Percentiles rank a stretch among this genome's conserved stretches.
phyloP scores from a whole-genome alignment of 768 basidiomycete species.

The Austroboletus eburneus region DNA sequence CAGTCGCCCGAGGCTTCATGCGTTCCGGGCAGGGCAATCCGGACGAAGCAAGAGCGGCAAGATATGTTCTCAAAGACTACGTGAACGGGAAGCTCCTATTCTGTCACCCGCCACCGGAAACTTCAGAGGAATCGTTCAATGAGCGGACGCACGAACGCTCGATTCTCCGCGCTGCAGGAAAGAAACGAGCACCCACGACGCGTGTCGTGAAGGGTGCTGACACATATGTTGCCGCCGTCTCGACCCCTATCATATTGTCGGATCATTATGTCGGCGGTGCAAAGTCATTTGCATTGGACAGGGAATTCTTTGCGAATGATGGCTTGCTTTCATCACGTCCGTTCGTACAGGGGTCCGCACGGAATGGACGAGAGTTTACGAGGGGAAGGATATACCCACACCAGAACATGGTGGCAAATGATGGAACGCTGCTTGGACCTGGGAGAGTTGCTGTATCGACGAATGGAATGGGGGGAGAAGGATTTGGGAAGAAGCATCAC shows the following conservation, averaged over 20 bases:
- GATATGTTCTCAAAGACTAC: slow-evolving; percentile 94
- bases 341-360: slow-evolving; percentile 57
- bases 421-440: slow-evolving; percentile 61
- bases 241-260: not conserved
- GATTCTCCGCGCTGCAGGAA: slow-evolving; percentile 57
- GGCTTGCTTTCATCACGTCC: slow-evolving; percentile 52
- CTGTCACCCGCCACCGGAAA: slow-evolving; percentile 82
- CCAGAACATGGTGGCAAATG: slow-evolving; percentile 73
- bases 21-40: slow-evolving; percentile 95
- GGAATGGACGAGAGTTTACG: slow-evolving; percentile 56
- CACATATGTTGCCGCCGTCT: slow-evolving; percentile 57
- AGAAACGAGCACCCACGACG: slow-evolving; percentile 85
- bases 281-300: slow-evolving; percentile 71
- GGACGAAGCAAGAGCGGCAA: slow-evolving; percentile 91
- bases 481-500: slow-evolving; percentile 72
- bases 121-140: slow-evolving; percentile 71
- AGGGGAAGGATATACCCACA: slow-evolving; percentile 74
- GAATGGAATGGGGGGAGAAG: slow-evolving; percentile 32
- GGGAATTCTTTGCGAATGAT: slow-evolving; percentile 72
- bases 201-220: slow-evolving; percentile 82
- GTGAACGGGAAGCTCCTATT: slow-evolving; percentile 91
- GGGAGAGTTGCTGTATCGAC: slow-evolving; percentile 41
- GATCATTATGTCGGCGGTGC: slow-evolving; percentile 32
- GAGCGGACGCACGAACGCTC: slow-evolving; percentile 57
- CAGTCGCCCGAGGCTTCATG: slow-evolving; percentile 91